Percentiles rank a stretch among this genome's conserved stretches.
Evolutionary conservation across 495 filamentous ascomycete genomes (phyloP).

Genomic region (Lophiostoma macrostomum): DNA sequence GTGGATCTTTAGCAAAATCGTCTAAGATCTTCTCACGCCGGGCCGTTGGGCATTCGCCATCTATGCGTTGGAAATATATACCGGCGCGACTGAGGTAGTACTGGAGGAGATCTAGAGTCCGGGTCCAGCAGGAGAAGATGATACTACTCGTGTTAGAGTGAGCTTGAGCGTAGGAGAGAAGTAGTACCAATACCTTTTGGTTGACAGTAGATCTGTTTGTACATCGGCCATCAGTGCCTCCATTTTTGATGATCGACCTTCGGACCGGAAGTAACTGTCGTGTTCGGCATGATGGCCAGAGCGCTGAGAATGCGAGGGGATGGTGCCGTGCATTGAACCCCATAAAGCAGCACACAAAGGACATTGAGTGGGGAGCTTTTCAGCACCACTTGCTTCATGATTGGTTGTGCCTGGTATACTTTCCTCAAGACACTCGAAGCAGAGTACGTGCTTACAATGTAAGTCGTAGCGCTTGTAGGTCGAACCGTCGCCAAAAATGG

Average conservation of each 20-base stretch:
- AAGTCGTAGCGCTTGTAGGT: conserved; percentile 8
- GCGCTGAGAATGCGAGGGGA: not conserved
- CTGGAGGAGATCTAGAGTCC: conserved; percentile 12
- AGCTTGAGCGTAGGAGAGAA: not conserved
- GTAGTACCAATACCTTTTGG: conserved; percentile 15
- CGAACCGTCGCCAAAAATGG: conserved; percentile 1
- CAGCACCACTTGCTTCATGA: not conserved
- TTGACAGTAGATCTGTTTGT: not conserved
- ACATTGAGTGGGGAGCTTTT: not conserved
- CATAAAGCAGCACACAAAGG: conserved; percentile 7
- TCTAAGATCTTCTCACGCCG: conserved; percentile 13
- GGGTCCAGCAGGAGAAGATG: conserved; percentile 24
- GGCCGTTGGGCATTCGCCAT: conserved; percentile 11
- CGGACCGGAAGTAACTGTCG: conserved; percentile 16
- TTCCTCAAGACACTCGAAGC: conserved; percentile 15
- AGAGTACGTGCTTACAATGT: conserved; percentile 10
- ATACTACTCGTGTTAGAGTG: no score
- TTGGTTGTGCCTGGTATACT: no score
- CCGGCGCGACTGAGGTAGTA: not conserved
- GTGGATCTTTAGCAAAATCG: conserved; percentile 25
- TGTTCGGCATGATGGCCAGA: not conserved
- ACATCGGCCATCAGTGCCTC: conserved; percentile 13
- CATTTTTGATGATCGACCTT: conserved; percentile 15
- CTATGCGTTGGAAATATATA: conserved; percentile 6
- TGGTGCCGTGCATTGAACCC: not conserved